Evolutionary conservation across 2,329 filamentous ascomycete genomes (phyloP).

Genomic region (Trichoderma semiorbis): DNA sequence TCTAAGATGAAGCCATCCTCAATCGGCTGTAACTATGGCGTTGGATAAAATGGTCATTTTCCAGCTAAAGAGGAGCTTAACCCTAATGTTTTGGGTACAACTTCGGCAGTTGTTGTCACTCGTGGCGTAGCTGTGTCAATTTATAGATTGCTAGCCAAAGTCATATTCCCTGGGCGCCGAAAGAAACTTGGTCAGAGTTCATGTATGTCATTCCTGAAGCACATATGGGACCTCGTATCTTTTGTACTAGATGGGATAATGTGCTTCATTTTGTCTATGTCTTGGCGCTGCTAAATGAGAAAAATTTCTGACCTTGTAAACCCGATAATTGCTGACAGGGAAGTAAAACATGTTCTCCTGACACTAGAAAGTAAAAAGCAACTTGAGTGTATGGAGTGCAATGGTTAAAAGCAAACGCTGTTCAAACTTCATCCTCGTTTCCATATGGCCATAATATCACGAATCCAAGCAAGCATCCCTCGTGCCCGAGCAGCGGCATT

Average conservation of each 20-base stretch:
- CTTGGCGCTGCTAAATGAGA: background rate
- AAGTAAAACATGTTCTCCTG: background rate
- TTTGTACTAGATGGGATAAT: background rate
- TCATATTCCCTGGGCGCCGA: background rate
- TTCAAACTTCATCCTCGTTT: constrained; percentile 20
- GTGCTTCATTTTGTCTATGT: background rate
- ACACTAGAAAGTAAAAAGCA: background rate
- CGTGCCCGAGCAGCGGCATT: constrained; percentile 47
- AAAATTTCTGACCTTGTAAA: background rate
- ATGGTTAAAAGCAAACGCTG: background rate
- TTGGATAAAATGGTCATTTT: background rate
- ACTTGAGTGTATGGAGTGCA: background rate
- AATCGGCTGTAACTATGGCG: background rate
- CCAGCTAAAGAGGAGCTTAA: background rate
- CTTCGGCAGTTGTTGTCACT: background rate
- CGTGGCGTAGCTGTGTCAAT: background rate
- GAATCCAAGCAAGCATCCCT: constrained; percentile 52
- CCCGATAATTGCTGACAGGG: background rate
- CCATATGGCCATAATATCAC: constrained; percentile 21
- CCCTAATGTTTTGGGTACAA: background rate
- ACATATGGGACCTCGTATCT: background rate
- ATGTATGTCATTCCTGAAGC: background rate
- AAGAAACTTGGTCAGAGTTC: too few relatives aligned
- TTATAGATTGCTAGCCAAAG: background rate
- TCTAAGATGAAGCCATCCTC: background rate